Evolutionary conservation across 164 flowering plant species (phyloP).

Genomic region (Paratinospora sagittata): DNA sequence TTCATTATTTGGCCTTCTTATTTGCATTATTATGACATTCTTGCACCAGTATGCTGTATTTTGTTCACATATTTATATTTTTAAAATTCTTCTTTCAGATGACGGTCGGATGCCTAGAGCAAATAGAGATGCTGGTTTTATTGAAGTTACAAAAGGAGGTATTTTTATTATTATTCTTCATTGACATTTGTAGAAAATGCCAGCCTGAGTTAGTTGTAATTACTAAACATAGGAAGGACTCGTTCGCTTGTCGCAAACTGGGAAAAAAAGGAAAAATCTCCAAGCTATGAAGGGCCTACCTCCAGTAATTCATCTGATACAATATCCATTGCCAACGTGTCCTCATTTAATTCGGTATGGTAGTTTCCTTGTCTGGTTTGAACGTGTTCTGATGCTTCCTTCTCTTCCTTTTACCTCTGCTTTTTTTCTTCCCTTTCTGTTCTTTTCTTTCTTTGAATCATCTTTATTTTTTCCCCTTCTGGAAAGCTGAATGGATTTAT

Average conservation of each 20-base stretch:
- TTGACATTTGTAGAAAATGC: background rate
- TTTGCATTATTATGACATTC: background rate
- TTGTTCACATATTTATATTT: background rate
- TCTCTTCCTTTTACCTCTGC: background rate
- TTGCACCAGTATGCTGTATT: background rate
- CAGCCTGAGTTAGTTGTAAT: conserved; percentile 1
- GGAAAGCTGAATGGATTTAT: background rate
- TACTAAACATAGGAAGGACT: conserved; percentile 38
- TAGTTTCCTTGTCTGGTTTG: background rate
- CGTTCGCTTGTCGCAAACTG: conserved; percentile 50
- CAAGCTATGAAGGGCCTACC: conserved; percentile 37
- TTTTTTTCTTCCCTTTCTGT: background rate
- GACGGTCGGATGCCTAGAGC: conserved; percentile 34
- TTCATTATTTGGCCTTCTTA: background rate
- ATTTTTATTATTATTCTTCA: conserved; percentile 6
- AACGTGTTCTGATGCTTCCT: background rate
- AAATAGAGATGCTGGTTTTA: conserved; percentile 34
- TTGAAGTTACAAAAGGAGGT: conserved; percentile 44
- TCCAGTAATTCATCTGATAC: conserved; percentile 32
- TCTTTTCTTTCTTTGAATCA: background rate
- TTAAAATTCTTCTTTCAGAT: conserved; percentile 35
- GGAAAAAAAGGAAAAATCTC: conserved; percentile 67
- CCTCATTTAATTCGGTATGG: conserved; percentile 39
- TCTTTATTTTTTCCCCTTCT: too few relatives aligned
- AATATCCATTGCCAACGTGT: conserved; percentile 28